phyloP scores from a whole-genome alignment of 164 flowering plant genomes.

The Aristolochia californica region DNA sequence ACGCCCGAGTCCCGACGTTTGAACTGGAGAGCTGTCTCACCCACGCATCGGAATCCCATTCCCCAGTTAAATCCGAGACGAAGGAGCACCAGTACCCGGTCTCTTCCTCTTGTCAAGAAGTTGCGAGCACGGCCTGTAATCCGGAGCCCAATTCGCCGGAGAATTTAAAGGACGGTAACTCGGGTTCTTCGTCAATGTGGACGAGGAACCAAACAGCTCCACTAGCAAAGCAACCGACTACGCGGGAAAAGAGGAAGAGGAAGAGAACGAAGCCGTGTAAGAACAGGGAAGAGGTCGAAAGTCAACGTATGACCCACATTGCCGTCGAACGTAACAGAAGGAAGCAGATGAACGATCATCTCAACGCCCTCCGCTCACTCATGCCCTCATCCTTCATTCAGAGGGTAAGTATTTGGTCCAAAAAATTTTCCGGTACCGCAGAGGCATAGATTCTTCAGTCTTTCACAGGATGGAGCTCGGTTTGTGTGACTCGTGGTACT shows the following conservation, averaged over 20 bases:
- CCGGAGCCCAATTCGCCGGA: constrained; percentile 5
- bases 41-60: constrained; percentile 22
- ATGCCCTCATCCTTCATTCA: constrained; percentile 54
- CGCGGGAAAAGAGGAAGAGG: constrained; percentile 32
- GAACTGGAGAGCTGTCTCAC: constrained; percentile 45
- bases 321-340: constrained; percentile 63
- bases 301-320: constrained; percentile 62
- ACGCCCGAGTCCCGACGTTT: constrained; percentile 1
- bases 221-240: background rate
- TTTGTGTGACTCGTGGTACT: background rate
- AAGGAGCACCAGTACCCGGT: constrained; percentile 8
- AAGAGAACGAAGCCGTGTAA: constrained; percentile 34
- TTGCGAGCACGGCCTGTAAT: constrained; percentile 12
- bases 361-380: constrained; percentile 43
- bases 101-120: constrained; percentile 5
- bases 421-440: background rate
- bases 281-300: constrained; percentile 55
- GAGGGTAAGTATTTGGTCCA: too few species aligned
- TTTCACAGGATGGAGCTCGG: background rate
- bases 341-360: constrained; percentile 67
- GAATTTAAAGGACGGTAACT: constrained; percentile 3
- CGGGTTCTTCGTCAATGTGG: constrained; percentile 2
- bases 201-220: background rate
- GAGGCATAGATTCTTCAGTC: background rate
- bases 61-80: constrained; percentile 30